Evolutionary conservation across 2,329 filamentous ascomycete species (phyloP).

Genomic region (Nigrospora oryzae): DNA sequence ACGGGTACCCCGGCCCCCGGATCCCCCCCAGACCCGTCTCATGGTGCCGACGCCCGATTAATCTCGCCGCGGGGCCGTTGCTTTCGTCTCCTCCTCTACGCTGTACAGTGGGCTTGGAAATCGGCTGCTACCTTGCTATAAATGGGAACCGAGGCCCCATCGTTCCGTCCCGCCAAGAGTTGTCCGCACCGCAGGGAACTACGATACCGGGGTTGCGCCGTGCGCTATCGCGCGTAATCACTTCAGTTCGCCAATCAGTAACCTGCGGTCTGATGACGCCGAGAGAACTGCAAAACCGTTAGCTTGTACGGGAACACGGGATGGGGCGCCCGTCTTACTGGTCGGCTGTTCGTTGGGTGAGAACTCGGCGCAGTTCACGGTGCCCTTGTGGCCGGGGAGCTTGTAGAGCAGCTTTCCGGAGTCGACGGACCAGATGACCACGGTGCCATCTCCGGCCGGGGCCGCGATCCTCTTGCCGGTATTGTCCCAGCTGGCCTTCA

Average conservation of each 20-base stretch:
- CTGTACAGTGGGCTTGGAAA: too few relatives aligned
- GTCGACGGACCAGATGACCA: constrained; percentile 82
- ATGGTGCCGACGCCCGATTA: too few relatives aligned
- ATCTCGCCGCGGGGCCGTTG: too few relatives aligned
- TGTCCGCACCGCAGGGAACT: too few relatives aligned
- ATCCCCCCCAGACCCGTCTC: too few relatives aligned
- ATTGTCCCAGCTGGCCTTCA: constrained; percentile 82
- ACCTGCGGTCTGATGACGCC: constrained; percentile 78
- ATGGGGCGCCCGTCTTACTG: constrained; percentile 46
- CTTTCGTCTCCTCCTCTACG: too few relatives aligned
- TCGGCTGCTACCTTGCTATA: too few relatives aligned
- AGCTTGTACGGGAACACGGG: constrained; percentile 16
- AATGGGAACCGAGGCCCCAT: too few relatives aligned
- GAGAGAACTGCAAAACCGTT: constrained; percentile 59
- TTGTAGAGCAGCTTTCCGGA: constrained; percentile 92
- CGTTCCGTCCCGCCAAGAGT: too few relatives aligned
- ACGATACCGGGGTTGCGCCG: too few relatives aligned
- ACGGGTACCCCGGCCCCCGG: too few relatives aligned
- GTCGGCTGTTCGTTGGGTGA: constrained; percentile 78
- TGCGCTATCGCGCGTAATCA: constrained; percentile 23
- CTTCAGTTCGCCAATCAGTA: constrained; percentile 76
- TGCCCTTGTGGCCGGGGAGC: constrained; percentile 88
- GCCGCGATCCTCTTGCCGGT: constrained; percentile 81
- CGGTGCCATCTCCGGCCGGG: constrained; percentile 83
- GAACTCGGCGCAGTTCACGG: constrained; percentile 91